These are phyloP conservation scores for Metrosideros polymorpha DNA, from an alignment of 441 rosid genomes.

Conservation along the genomic window DNA sequence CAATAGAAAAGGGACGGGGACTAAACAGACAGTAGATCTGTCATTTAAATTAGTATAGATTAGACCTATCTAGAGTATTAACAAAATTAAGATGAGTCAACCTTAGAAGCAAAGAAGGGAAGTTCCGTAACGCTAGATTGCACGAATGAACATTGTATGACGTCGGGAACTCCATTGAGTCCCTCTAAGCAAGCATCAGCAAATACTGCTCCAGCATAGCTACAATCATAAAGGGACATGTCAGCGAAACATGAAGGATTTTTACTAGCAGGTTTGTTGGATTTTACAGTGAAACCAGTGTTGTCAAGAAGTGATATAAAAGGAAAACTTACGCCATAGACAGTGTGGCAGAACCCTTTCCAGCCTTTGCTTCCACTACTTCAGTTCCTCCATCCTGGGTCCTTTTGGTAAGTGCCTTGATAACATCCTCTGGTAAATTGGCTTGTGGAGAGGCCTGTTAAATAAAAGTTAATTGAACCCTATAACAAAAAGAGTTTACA, in stretches of 20 bases:
- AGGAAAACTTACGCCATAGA: conserved; percentile 84
- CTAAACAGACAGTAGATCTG: not conserved
- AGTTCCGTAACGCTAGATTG: conserved; percentile 77
- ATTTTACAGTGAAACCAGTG: not conserved
- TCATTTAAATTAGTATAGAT: not conserved
- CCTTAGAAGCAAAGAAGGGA: conserved; percentile 98
- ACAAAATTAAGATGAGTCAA: not conserved
- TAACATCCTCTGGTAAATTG: conserved; percentile 51
- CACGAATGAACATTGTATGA: conserved; percentile 79
- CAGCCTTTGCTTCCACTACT: conserved; percentile 97
- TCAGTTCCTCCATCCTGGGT: conserved; percentile 98
- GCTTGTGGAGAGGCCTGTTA: conserved; percentile 83
- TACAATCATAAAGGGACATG: conserved; percentile 4
- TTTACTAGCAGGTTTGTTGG: not conserved
- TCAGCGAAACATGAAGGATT: not conserved
- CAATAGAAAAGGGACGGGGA: not conserved
- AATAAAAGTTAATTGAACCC: not conserved
- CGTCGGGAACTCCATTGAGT: conserved; percentile 85
- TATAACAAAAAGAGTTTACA: not conserved
- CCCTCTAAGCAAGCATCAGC: conserved; percentile 98
- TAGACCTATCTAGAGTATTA: not conserved
- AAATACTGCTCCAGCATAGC: conserved; percentile 93
- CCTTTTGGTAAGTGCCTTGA: conserved; percentile 79
- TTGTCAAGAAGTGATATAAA: not conserved
- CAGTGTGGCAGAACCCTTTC: conserved; percentile 94